A percentile compares a stretch with the other conserved stretches of the same genome.
Conservation (phyloP, 2,329 filamentous ascomycete species). For the Anthostomella pinea region DNA sequence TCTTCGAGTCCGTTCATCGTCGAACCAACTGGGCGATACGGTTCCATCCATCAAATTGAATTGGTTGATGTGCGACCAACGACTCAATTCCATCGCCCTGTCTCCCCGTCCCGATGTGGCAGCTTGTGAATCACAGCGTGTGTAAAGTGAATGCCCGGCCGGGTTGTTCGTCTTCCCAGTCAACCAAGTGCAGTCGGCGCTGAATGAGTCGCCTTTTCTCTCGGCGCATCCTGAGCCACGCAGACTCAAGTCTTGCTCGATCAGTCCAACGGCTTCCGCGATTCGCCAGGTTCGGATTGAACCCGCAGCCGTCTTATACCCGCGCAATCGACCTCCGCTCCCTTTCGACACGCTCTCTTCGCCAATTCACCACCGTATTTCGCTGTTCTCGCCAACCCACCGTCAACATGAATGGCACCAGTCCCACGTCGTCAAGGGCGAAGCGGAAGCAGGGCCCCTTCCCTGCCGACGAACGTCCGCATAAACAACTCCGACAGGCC, state of each 20-base stretch:
- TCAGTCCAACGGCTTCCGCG: slow-evolving; percentile 4
- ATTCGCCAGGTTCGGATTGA: slow-evolving; percentile 4
- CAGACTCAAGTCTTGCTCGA: slow-evolving; percentile 14
- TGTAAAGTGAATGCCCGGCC: slow-evolving; percentile 10
- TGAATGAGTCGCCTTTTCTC: slow-evolving; percentile 18
- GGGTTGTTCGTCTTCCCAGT: slow-evolving; percentile 1
- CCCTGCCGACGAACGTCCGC: slow-evolving; percentile 39
- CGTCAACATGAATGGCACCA: slow-evolving; percentile 43
- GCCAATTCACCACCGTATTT: too few species aligned
- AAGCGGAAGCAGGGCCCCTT: slow-evolving; percentile 51
- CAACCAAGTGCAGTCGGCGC: slow-evolving; percentile 8
- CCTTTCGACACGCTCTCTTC: too few species aligned
- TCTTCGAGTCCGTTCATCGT: too few species aligned
- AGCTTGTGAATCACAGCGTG: too few species aligned
- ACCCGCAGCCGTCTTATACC: slow-evolving; percentile 4
- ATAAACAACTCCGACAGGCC: slow-evolving; percentile 40
- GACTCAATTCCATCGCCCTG: too few species aligned
- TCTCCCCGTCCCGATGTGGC: too few species aligned
- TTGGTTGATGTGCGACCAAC: too few species aligned
- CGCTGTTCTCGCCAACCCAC: too few species aligned
- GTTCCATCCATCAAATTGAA: too few species aligned
- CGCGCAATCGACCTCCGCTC: neutral
- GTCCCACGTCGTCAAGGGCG: slow-evolving; percentile 39
- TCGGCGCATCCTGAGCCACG: slow-evolving; percentile 13
- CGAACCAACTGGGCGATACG: too few species aligned